Evolutionary conservation across 495 filamentous ascomycete genomes (phyloP).

Genomic region (Penicillium daleae): DNA sequence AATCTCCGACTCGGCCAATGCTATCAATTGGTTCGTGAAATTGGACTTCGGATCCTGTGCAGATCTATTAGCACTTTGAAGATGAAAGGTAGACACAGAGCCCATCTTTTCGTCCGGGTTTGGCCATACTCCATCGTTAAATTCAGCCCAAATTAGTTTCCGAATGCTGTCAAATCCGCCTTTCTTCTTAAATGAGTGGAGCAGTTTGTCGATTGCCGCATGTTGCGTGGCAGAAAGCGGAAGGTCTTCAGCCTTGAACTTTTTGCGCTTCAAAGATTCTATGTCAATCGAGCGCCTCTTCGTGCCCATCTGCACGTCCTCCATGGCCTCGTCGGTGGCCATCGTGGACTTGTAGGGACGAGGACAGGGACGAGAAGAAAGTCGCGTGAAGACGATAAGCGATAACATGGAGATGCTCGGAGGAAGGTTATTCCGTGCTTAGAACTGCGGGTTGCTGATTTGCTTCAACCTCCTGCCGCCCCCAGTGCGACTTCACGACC

Average conservation of each 20-base stretch:
- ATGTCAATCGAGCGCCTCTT: conserved; percentile 40
- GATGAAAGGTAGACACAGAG: conserved; percentile 7
- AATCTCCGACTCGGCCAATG: conserved; percentile 78
- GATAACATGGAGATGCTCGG: conserved; percentile 29
- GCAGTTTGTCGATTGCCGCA: conserved; percentile 73
- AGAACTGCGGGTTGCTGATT: conserved; percentile 48
- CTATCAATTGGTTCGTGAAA: conserved; percentile 67
- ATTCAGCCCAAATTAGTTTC: conserved; percentile 79
- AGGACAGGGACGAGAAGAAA: conserved; percentile 12
- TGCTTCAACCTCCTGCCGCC: conserved; percentile 41
- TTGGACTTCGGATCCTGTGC: conserved; percentile 67
- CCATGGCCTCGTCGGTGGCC: conserved; percentile 46
- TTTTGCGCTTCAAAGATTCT: conserved; percentile 56
- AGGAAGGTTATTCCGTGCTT: conserved; percentile 40
- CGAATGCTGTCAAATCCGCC: conserved; percentile 85
- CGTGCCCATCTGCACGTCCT: conserved; percentile 30
- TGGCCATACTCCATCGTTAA: conserved; percentile 69
- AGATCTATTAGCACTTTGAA: conserved; percentile 23
- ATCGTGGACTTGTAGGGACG: conserved; percentile 36
- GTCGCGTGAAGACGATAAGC: conserved; percentile 34
- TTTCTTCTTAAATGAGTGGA: conserved; percentile 87
- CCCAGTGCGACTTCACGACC: conserved; percentile 29
- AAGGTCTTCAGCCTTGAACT: conserved; percentile 83
- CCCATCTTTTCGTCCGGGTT: background rate
- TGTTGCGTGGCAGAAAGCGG: conserved; percentile 74